phyloP scores from a whole-genome alignment of 108 stramenopile genomes.

The Skeletonema tropicum region DNA sequence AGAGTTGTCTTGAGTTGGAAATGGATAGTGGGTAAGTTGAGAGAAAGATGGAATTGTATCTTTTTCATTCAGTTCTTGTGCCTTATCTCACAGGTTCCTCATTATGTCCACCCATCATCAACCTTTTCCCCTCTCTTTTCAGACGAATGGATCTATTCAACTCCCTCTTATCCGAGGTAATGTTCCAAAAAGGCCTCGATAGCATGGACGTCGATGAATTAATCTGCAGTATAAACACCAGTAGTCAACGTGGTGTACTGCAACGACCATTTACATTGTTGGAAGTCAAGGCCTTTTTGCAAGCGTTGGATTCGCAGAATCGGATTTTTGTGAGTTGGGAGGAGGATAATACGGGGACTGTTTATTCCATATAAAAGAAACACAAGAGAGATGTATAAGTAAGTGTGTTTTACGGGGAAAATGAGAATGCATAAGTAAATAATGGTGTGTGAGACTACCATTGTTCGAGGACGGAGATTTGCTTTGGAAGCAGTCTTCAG shows the following conservation, averaged over 20 bases:
- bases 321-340: conserved; percentile 20
- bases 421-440: neutral
- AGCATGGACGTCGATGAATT: conserved; percentile 25
- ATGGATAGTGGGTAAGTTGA: conserved; percentile 25
- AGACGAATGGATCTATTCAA: conserved; percentile 13
- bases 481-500: neutral
- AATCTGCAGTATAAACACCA: conserved; percentile 5
- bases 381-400: neutral
- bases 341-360: conserved; percentile 14
- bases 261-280: conserved; percentile 13
- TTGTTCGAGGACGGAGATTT: neutral
- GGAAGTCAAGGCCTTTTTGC: conserved; percentile 13
- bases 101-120: neutral
- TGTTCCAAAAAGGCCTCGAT: conserved; percentile 16
- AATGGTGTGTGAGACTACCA: neutral
- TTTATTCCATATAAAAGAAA: conserved; percentile 5
- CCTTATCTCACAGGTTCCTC: neutral
- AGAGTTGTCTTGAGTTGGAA: conserved; percentile 19
- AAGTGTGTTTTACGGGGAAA: neutral
- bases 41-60: too few species aligned
- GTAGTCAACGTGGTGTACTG: neutral
- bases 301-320: conserved; percentile 4
- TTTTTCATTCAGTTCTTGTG: neutral
- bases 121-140: neutral
- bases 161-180: conserved; percentile 19